Evolutionary conservation across 805 yeast species (phyloP).

Genomic region (Candida anglica): DNA sequence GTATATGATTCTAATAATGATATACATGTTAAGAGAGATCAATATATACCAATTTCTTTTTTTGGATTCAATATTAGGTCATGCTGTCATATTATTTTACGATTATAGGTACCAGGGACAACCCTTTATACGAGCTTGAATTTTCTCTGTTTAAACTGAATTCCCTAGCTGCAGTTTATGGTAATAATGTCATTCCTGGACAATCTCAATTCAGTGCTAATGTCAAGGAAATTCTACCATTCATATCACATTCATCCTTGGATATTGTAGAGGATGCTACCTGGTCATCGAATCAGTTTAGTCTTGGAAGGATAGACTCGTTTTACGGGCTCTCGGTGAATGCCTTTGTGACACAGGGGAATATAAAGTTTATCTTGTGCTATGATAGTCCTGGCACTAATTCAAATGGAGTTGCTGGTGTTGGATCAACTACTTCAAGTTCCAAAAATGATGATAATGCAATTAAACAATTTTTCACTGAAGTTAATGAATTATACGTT

Average conservation of each 20-base stretch:
- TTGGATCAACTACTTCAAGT: slow-evolving; percentile 6
- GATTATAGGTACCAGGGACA: slow-evolving; percentile 81
- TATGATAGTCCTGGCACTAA: slow-evolving; percentile 27
- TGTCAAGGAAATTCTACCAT: slow-evolving; percentile 78
- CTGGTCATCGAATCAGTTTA: slow-evolving; percentile 65
- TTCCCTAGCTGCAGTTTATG: no score
- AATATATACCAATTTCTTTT: no score
- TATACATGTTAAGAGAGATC: no score
- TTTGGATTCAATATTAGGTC: no score
- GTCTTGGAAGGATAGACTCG: slow-evolving; percentile 76
- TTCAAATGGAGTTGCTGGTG: slow-evolving; percentile 50
- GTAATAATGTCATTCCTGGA: slow-evolving; percentile 35
- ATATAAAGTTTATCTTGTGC: slow-evolving; percentile 69
- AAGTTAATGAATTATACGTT: slow-evolving; percentile 82
- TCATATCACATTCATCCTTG: slow-evolving; percentile 80
- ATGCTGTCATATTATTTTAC: slow-evolving; percentile 83
- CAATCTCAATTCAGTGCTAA: slow-evolving; percentile 59
- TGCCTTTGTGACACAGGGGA: slow-evolving; percentile 85
- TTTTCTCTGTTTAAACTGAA: slow-evolving; percentile 61
- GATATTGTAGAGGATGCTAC: slow-evolving; percentile 91
- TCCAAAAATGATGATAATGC: slow-evolving; percentile 54
- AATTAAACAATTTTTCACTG: slow-evolving; percentile 78
- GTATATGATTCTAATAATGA: no score
- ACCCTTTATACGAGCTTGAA: slow-evolving; percentile 84
- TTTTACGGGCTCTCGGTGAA: slow-evolving; percentile 82